Evolutionary conservation across 2,329 filamentous ascomycete genomes (phyloP), one percentile per base, ranked within the genome.

Genomic region (Hortaea sp.): DNA sequence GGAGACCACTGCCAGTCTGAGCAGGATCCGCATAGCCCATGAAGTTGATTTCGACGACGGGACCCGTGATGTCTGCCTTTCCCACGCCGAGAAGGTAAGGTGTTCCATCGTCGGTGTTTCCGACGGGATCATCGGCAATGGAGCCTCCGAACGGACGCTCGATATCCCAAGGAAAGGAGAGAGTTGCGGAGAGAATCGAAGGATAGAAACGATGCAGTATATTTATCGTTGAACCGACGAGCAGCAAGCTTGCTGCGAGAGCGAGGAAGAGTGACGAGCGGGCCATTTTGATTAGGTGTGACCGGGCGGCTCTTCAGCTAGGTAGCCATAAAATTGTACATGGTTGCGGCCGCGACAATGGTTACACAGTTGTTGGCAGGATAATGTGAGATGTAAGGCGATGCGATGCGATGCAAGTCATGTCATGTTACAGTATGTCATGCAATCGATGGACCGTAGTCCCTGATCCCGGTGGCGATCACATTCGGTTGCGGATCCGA

Each of bases 21-120:
- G 78, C 77, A n/a, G 82, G 72, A 64, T 89, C 85, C 30, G 90
- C 90, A 70, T 95, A 95, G 50, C 89, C 89, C 75, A 90, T 92
- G 62, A 95, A 77, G 58, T 88, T 88, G 60, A 95, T 78, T 65
- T 95, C 88, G 20, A 94, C 88, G 9, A 94, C 87, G 0, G 88
- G 88, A 6, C 82, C 82, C 42, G 82, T 86, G 54, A 86, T 82
- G 62, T 86, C 82, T 7, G 78, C 82, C 63, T 83, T 85, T 28
- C 82, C 82, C 20, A 82, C 79, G 20, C 82, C 82, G 13, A 86
- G 64, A 6, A 85, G 63, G 57, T 84, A 85, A 51, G 70, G 41
- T 12, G 28, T 34, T 20, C 32, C 32, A 35, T 35, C 32, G 2
- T 35, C n/a, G 9, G 32, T 9, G 9, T 40, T 20, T 9, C 20